Conservation (phyloP, 2,329 filamentous ascomycete genomes). For the Penicillium hordei region DNA sequence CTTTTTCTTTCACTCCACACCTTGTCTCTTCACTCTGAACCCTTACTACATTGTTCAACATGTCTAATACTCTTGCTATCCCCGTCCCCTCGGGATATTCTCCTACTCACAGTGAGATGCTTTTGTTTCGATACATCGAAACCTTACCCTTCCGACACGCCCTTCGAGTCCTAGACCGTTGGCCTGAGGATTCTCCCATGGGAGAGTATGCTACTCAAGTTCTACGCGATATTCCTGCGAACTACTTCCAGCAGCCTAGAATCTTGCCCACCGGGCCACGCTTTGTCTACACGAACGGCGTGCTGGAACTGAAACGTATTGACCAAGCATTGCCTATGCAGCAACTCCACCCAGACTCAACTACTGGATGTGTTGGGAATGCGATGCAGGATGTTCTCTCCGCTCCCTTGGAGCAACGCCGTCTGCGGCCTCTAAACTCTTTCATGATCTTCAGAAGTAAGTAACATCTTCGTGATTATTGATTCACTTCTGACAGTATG, state of each 20-base stretch:
- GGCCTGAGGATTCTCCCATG: background rate
- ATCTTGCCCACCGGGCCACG: background rate
- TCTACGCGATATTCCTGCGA: background rate
- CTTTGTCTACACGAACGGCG: background rate
- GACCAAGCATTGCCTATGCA: background rate
- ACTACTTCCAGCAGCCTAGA: background rate
- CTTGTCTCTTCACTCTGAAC: background rate
- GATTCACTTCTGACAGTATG: slow-evolving; percentile 3
- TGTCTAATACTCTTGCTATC: background rate
- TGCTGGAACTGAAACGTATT: background rate
- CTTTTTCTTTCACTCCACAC: background rate
- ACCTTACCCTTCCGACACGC: background rate
- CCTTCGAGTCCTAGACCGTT: background rate
- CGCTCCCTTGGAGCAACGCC: background rate
- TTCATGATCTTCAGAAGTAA: slow-evolving; percentile 43
- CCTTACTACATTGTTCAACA: background rate
- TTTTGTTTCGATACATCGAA: slow-evolving; percentile 1
- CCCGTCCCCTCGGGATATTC: background rate
- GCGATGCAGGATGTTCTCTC: background rate
- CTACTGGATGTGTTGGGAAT: background rate
- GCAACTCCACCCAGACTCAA: background rate
- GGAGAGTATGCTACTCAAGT: background rate
- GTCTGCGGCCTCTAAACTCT: slow-evolving; percentile 32
- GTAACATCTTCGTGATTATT: slow-evolving; percentile 11
- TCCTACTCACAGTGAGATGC: background rate